phyloP scores from a whole-genome alignment of 768 basidiomycete species.

The Leucogyrophana mollusca region DNA sequence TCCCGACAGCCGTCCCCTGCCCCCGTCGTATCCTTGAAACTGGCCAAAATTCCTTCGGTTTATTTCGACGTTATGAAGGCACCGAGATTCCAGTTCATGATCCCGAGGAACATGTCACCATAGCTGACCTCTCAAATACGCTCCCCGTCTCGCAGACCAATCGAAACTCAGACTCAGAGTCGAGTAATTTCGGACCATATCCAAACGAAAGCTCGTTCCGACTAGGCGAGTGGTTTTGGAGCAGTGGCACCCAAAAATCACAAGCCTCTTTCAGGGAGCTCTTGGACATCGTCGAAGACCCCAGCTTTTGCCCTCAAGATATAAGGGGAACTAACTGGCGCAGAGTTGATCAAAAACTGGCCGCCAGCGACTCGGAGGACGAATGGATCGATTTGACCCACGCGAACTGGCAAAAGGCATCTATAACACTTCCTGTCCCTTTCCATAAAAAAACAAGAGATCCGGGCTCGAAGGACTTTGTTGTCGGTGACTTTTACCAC shows the following conservation, averaged over 20 bases:
- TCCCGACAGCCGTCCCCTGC: background rate
- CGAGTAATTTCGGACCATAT: background rate
- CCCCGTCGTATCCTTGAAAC: background rate
- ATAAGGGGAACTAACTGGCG: background rate
- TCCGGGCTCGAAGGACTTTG: conserved; percentile 6
- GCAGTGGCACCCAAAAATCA: background rate
- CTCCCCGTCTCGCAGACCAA: too few species aligned
- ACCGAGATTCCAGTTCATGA: background rate
- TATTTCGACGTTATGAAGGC: background rate
- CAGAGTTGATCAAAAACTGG: background rate
- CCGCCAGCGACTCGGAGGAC: background rate
- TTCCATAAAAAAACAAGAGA: background rate
- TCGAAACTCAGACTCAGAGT: too few species aligned
- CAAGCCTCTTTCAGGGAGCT: background rate
- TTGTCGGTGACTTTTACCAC: conserved; percentile 8
- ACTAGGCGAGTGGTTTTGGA: background rate
- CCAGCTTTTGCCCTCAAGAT: background rate
- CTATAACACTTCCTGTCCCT: background rate
- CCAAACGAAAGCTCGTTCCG: conserved; percentile 1
- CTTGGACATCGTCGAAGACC: conserved; percentile 9
- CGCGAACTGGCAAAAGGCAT: background rate
- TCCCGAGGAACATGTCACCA: background rate
- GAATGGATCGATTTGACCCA: background rate
- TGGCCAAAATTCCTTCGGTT: background rate
- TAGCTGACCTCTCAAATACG: too few species aligned